A percentile compares a stretch with the other conserved stretches of the same genome.
These are phyloP conservation scores for Phytophthora meadii DNA, from an alignment of 352 stramenopile genomes.

Conservation along the genomic window DNA sequence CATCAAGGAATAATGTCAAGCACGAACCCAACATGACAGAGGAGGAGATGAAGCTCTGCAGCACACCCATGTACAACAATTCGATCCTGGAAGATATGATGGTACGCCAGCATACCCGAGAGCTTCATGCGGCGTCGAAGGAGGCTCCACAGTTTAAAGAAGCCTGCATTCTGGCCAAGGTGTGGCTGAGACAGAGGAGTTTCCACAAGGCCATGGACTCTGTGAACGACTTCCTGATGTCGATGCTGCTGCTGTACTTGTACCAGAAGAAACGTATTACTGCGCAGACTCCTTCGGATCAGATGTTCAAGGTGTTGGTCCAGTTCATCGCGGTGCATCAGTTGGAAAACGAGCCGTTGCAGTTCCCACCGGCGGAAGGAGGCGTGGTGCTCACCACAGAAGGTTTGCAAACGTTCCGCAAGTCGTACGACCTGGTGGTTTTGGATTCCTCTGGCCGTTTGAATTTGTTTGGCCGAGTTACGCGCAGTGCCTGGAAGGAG, in stretches of 20 bases:
- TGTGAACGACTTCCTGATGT: constrained; percentile 84
- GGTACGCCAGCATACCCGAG: constrained; percentile 78
- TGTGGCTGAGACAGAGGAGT: constrained; percentile 88
- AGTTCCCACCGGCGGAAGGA: constrained; percentile 64
- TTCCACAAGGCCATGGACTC: constrained; percentile 81
- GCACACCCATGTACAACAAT: constrained; percentile 92
- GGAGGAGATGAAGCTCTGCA: constrained; percentile 68
- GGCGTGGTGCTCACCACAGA: constrained; percentile 72
- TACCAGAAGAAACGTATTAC: constrained; percentile 76
- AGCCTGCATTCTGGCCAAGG: constrained; percentile 84
- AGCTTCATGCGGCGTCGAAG: constrained; percentile 74
- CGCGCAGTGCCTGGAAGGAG: constrained; percentile 70
- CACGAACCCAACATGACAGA: constrained; percentile 79
- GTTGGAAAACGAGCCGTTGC: constrained; percentile 66
- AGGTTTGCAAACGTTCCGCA: constrained; percentile 71
- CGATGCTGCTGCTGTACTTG: constrained; percentile 89
- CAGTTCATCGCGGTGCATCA: constrained; percentile 82
- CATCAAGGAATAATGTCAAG: constrained; percentile 87
- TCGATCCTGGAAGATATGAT: constrained; percentile 92
- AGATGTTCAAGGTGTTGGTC: constrained; percentile 88
- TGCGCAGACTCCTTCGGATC: constrained; percentile 72
- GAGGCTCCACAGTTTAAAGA: constrained; percentile 78
- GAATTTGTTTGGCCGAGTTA: constrained; percentile 80
- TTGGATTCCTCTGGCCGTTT: constrained; percentile 77
- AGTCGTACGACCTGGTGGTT: constrained; percentile 77